A percentile compares a stretch with the other conserved stretches of the same genome.
Conservation (phyloP, 129 eudicot species). For the Ambrosia artemisiifolia region DNA sequence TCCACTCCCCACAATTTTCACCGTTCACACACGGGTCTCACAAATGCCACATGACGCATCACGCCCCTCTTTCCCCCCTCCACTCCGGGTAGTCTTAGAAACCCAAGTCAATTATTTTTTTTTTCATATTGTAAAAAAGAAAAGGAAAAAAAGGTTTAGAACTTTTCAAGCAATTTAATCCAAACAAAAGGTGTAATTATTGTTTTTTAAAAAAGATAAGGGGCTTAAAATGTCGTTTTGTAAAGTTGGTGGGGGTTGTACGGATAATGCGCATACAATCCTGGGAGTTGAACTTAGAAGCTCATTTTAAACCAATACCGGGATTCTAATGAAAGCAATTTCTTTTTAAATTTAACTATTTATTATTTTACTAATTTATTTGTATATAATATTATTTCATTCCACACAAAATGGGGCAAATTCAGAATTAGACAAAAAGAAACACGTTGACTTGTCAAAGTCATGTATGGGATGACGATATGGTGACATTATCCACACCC, state of each 20-base stretch:
- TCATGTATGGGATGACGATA: constrained; percentile 20
- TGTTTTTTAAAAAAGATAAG: neutral
- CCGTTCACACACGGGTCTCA: too few relatives aligned
- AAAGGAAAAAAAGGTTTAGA: too few relatives aligned
- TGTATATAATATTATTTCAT: neutral
- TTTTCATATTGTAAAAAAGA: too few relatives aligned
- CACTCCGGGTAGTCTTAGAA: too few relatives aligned
- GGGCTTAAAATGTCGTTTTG: constrained; percentile 4
- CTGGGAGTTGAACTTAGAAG: constrained; percentile 39
- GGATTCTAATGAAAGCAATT: constrained; percentile 41
- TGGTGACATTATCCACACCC: constrained; percentile 9
- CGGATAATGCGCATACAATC: constrained; percentile 26
- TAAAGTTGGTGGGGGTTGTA: constrained; percentile 16
- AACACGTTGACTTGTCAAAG: constrained; percentile 17
- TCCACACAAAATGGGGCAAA: constrained; percentile 1
- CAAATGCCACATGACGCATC: too few relatives aligned
- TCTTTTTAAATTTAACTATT: constrained; percentile 3
- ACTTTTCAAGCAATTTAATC: neutral
- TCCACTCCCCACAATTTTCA: too few relatives aligned
- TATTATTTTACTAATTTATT: neutral
- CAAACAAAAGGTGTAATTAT: neutral
- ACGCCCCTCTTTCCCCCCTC: too few relatives aligned
- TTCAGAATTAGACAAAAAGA: constrained; percentile 21
- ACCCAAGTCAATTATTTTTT: too few relatives aligned
- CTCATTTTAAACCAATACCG: constrained; percentile 29